These are phyloP conservation scores for Starmerella sp. DNA, from an alignment of 805 yeast genomes.

Conservation along the genomic window DNA sequence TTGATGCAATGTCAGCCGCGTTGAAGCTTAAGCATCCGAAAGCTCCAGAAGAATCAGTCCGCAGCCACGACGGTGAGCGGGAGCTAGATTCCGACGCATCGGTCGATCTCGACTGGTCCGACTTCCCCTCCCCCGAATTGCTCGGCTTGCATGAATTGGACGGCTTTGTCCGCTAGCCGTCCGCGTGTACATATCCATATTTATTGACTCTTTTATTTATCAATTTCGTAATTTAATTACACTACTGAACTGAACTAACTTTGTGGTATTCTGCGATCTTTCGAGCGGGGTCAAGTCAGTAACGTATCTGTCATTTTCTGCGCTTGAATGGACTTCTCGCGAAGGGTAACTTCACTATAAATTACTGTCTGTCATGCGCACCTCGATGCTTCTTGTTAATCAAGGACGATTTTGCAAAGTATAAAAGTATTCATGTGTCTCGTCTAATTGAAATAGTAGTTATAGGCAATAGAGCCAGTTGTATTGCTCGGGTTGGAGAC, in stretches of 20 bases:
- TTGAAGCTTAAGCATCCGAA: slow-evolving; percentile 3
- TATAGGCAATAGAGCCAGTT: slow-evolving; percentile 8
- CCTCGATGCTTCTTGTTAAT: too few relatives aligned
- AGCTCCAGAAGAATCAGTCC: background rate
- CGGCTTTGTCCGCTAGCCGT: slow-evolving; percentile 16
- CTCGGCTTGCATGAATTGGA: slow-evolving; percentile 25
- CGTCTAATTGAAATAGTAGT: slow-evolving; percentile 4
- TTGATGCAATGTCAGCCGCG: slow-evolving; percentile 17
- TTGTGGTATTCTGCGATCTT: too few relatives aligned
- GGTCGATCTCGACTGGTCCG: slow-evolving; percentile 8
- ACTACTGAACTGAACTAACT: too few relatives aligned
- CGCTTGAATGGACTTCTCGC: too few relatives aligned
- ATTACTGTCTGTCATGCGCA: too few relatives aligned
- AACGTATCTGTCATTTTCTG: too few relatives aligned
- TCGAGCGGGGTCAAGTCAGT: too few relatives aligned
- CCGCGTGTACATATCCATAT: slow-evolving; percentile 7
- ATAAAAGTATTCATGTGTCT: too few relatives aligned
- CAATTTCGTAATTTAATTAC: slow-evolving; percentile 7
- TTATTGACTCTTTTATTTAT: slow-evolving; percentile 10
- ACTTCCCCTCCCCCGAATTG: slow-evolving; percentile 23
- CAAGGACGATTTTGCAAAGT: too few relatives aligned
- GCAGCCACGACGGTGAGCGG: slow-evolving; percentile 10
- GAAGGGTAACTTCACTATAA: too few relatives aligned
- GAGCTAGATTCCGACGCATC: slow-evolving; percentile 2
- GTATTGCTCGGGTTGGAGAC: slow-evolving; percentile 1